Conservation (phyloP, 2,329 filamentous ascomycete species). For the Emergomyces pasteurianus region DNA sequence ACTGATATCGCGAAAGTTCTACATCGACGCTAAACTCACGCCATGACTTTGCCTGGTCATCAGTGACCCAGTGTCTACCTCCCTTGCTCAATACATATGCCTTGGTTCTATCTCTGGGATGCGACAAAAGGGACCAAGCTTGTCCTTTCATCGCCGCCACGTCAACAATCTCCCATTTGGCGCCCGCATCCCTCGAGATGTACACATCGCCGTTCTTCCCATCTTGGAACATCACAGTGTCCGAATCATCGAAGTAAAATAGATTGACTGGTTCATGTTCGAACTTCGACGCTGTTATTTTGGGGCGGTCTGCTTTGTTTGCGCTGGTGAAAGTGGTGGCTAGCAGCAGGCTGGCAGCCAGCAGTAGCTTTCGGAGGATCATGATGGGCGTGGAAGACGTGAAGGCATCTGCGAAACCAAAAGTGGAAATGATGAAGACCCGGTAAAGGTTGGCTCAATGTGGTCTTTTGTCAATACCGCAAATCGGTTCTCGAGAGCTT, state of each 20-base stretch:
- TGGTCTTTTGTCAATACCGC: background rate
- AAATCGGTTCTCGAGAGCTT: background rate
- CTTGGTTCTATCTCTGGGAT: slow-evolving; percentile 63
- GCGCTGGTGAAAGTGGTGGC: slow-evolving; percentile 27
- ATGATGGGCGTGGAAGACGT: slow-evolving; percentile 20
- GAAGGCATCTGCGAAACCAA: slow-evolving; percentile 2
- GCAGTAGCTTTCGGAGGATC: slow-evolving; percentile 34
- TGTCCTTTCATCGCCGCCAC: slow-evolving; percentile 39
- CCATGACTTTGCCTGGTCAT: slow-evolving; percentile 75
- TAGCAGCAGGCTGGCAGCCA: slow-evolving; percentile 41
- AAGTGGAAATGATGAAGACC: background rate
- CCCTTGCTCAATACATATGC: slow-evolving; percentile 67
- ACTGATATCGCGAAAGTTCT: slow-evolving; percentile 17
- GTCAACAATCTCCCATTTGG: slow-evolving; percentile 59
- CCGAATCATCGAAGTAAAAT: slow-evolving; percentile 84
- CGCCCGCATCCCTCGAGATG: slow-evolving; percentile 70
- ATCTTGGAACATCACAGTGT: slow-evolving; percentile 68
- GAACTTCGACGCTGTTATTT: slow-evolving; percentile 54
- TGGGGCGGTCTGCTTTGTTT: slow-evolving; percentile 51
- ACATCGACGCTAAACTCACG: slow-evolving; percentile 53
- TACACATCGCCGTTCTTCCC: slow-evolving; percentile 52
- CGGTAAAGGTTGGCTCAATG: background rate
- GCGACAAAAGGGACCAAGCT: slow-evolving; percentile 55
- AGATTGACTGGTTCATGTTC: slow-evolving; percentile 55
- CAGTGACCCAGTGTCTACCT: slow-evolving; percentile 68